These are phyloP conservation scores for Dioscorea dumetorum DNA, from an alignment of 106 monocot species.

Conservation along the genomic window DNA sequence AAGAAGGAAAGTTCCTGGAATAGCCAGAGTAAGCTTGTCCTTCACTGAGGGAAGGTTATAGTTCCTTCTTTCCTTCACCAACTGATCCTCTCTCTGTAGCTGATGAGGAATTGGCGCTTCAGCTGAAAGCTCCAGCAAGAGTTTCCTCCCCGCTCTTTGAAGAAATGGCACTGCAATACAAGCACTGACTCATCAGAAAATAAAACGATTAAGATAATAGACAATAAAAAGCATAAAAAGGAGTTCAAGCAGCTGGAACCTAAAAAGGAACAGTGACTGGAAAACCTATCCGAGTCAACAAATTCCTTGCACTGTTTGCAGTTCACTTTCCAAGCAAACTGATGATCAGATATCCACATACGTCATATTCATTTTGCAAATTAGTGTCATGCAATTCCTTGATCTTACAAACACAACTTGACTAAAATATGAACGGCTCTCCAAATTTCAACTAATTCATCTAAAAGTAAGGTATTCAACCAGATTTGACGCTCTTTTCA, in stretches of 20 bases:
- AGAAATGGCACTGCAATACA: not conserved
- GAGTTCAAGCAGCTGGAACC: not conserved
- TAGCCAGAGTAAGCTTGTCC: conserved; percentile 1
- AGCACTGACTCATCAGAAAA: not conserved
- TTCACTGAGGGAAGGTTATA: not conserved
- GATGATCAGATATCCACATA: not conserved
- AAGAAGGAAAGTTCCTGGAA: conserved; percentile 13
- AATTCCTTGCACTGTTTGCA: not conserved
- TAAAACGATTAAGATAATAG: not conserved
- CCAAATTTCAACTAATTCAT: too few species aligned
- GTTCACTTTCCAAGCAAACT: not conserved
- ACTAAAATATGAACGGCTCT: too few species aligned
- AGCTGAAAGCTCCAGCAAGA: not conserved
- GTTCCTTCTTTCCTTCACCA: not conserved
- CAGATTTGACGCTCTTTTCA: too few species aligned
- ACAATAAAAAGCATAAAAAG: not conserved
- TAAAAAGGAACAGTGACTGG: not conserved
- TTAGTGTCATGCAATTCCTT: too few species aligned
- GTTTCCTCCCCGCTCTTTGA: conserved; percentile 4
- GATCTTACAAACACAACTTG: too few species aligned
- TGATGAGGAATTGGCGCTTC: not conserved
- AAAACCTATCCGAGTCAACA: not conserved
- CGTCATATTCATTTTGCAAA: too few species aligned
- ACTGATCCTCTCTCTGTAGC: not conserved
- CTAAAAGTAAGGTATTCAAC: too few species aligned